Conservation (phyloP, 2,329 filamentous ascomycete species). For the Aspergillus pseudoglaucus region DNA sequence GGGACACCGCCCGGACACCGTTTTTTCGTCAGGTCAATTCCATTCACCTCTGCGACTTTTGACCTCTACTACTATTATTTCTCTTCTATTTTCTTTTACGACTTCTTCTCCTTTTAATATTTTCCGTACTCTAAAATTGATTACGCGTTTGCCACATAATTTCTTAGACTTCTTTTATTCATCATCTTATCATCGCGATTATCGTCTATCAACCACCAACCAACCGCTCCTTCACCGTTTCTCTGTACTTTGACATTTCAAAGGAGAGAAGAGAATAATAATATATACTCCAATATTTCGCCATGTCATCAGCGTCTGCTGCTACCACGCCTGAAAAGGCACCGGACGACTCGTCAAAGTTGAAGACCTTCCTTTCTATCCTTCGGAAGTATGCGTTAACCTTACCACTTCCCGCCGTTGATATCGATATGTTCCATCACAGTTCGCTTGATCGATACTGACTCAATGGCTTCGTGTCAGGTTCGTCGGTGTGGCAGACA, state of each 20-base stretch:
- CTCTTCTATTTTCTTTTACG: no score
- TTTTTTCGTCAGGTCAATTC: no score
- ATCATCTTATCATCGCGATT: not conserved
- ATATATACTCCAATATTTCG: not conserved
- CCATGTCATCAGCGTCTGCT: constrained; percentile 23
- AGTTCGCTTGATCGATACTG: constrained; percentile 1
- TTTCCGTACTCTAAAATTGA: no score
- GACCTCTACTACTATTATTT: no score
- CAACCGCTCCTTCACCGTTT: not conserved
- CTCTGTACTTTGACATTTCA: not conserved
- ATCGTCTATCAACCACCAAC: not conserved
- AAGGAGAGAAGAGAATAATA: not conserved
- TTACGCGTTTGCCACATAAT: not conserved
- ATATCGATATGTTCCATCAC: not conserved
- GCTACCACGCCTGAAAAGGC: constrained; percentile 45
- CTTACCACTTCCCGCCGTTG: not conserved
- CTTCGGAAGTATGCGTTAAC: constrained; percentile 65
- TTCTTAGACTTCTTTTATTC: not conserved
- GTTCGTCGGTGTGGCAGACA: constrained; percentile 93
- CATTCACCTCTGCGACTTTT: no score
- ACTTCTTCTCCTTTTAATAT: not conserved
- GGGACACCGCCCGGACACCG: no score
- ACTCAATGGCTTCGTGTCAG: constrained; percentile 41
- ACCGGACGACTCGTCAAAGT: constrained; percentile 75
- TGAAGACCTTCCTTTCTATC: constrained; percentile 82